These are phyloP conservation scores for Letharia lupina DNA, from an alignment of 495 filamentous ascomycete species.

Conservation along the genomic window DNA sequence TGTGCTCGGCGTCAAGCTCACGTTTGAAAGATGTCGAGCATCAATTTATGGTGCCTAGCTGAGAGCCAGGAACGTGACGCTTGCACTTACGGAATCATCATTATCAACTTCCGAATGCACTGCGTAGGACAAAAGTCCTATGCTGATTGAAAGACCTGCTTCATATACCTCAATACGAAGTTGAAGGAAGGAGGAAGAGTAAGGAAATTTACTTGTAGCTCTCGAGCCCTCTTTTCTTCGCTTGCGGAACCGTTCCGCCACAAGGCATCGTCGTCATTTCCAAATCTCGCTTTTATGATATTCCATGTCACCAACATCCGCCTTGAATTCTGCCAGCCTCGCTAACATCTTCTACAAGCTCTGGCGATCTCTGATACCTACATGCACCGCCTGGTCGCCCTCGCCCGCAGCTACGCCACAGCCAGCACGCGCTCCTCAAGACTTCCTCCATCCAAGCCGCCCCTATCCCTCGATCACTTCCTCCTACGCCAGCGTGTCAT, in stretches of 20 bases:
- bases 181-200: not conserved
- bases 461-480: constrained; percentile 25
- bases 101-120: no score
- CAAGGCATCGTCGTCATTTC: not conserved
- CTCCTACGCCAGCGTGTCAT: constrained; percentile 25
- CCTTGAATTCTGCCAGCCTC: not conserved
- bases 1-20: not conserved
- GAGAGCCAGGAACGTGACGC: no score
- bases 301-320: not conserved
- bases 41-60: not conserved
- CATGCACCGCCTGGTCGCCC: not conserved
- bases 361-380: not conserved
- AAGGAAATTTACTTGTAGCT: not conserved
- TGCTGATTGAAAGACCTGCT: no score
- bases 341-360: not conserved
- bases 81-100: no score
- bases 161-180: no score
- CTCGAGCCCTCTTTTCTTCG: no score
- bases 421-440: not conserved
- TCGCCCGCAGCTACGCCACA: constrained; percentile 12
- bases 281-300: not conserved
- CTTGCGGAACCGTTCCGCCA: not conserved
- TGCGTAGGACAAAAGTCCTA: no score
- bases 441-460: not conserved
- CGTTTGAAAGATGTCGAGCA: not conserved